Evolutionary conservation across 1,284 basidiomycete genomes (phyloP), one percentile per base, ranked within the genome.

Genomic region (Afroboletus lepidellus): DNA sequence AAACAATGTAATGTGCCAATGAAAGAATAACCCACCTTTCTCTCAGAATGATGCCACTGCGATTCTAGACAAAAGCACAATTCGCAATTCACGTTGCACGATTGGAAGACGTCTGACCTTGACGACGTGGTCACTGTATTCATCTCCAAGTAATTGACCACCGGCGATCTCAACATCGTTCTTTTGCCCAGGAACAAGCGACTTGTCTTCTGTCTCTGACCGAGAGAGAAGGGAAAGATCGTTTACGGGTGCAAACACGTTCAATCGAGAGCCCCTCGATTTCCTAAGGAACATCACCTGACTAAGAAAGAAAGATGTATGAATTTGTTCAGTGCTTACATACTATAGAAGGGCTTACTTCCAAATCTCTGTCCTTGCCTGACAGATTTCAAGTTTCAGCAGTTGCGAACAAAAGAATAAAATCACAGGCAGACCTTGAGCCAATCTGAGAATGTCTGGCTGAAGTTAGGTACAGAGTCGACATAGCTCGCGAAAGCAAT

Each of bases 401-500:
- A 46, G 27, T 32, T 24, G 44, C 5, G 7, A 34, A 21, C 20
- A 37, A 24, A 45, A 37, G 3, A 24, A 51, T 24, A 25, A 37
- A 32, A 43, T 45, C 9, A 44, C 12, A n/a, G 13, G 62, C 74
- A 27, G 42, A 89, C 90, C 77, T 86, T 85, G 39, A 98, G 75
- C 94, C 94, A 98, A 33, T 84, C 79, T 3, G 87, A 88, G 66
- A 98, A 98, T 16, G 81, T 85, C 60, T 87, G 81, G 5, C 77
- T 77, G 57, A 90, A 89, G 49, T 81, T 77, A 12, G 83, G 79
- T 30, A 83, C 76, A 16, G 80, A 79, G 48, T 94, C 91, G 8
- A 97, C 87, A 62, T 93, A 99, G 56, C 87, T 92, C 2, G 94
- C 89, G 65, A 98, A 99, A 0, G 92, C 91, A 54, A 99, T 91